A percentile compares a stretch with the other conserved stretches of the same genome.
Conservation (phyloP, 345 rosid genomes). For the Geranium rotundifolium region DNA sequence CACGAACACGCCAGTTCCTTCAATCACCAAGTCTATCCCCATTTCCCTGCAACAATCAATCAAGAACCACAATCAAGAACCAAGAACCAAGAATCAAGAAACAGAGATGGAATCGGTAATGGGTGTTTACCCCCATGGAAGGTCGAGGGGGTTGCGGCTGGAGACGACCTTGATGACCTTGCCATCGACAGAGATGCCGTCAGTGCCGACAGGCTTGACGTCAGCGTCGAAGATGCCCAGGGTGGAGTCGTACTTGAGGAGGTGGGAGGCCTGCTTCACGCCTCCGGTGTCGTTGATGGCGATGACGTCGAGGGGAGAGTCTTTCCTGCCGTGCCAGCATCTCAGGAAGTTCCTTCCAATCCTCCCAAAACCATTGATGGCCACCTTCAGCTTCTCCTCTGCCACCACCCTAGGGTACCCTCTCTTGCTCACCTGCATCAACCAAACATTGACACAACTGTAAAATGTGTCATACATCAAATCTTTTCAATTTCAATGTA, state of each 20-base stretch:
- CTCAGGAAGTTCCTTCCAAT: slow-evolving; percentile 95
- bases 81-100: not conserved
- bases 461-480: too few species aligned
- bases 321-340: slow-evolving; percentile 93
- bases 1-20: slow-evolving; percentile 95
- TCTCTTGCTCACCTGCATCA: slow-evolving; percentile 35
- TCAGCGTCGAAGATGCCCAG: slow-evolving; percentile 91
- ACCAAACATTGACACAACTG: not conserved
- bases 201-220: slow-evolving; percentile 71
- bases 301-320: slow-evolving; percentile 78
- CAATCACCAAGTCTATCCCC: slow-evolving; percentile 79
- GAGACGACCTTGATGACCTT: slow-evolving; percentile 89
- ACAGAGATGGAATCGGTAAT: not conserved
- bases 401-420: slow-evolving; percentile 60
- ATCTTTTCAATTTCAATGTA: too few species aligned
- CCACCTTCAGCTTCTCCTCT: slow-evolving; percentile 82
- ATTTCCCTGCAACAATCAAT: slow-evolving; percentile 40
- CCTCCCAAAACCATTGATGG: slow-evolving; percentile 86
- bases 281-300: slow-evolving; percentile 95
- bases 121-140: slow-evolving; percentile 94
- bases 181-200: slow-evolving; percentile 92
- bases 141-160: slow-evolving; percentile 58
- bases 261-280: slow-evolving; percentile 92
- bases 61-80: not conserved
- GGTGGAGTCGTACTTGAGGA: slow-evolving; percentile 91